These are phyloP conservation scores for Shiraia sp. DNA, from an alignment of 2,329 filamentous ascomycete genomes.

Conservation along the genomic window DNA sequence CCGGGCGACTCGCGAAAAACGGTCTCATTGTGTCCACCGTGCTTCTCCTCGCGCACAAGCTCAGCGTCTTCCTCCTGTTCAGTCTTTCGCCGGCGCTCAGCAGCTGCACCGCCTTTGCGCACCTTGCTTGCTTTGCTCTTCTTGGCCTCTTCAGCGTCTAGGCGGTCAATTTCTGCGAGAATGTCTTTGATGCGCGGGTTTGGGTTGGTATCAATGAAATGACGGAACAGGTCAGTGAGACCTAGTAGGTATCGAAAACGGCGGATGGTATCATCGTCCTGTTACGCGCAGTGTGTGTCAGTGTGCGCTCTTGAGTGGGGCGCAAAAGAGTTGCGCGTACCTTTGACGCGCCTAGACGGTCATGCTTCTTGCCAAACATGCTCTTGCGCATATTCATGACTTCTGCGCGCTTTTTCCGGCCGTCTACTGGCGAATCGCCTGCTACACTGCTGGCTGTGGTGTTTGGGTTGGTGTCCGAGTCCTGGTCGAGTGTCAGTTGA, in stretches of 20 bases:
- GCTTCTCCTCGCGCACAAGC: slow-evolving; percentile 80
- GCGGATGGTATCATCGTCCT: slow-evolving; percentile 95
- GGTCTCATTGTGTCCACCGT: slow-evolving; percentile 76
- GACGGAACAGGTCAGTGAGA: slow-evolving; percentile 93
- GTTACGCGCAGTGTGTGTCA: slow-evolving; percentile 10
- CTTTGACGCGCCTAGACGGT: slow-evolving; percentile 89
- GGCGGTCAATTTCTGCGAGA: slow-evolving; percentile 90
- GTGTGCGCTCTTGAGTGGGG: slow-evolving; percentile 1
- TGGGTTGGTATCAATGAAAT: slow-evolving; percentile 97
- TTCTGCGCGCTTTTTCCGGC: slow-evolving; percentile 82
- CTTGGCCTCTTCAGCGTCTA: slow-evolving; percentile 74
- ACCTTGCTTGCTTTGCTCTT: slow-evolving; percentile 73
- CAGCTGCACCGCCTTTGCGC: slow-evolving; percentile 82
- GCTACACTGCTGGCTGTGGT: slow-evolving; percentile 81
- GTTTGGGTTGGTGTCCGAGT: slow-evolving; percentile 68
- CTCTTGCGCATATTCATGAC: slow-evolving; percentile 87
- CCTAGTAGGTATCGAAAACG: slow-evolving; percentile 94
- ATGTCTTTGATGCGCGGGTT: slow-evolving; percentile 94
- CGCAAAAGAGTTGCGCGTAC: slow-evolving; percentile 52
- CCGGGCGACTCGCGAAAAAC: slow-evolving; percentile 89
- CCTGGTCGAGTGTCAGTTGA: slow-evolving; percentile 47
- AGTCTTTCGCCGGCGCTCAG: slow-evolving; percentile 79
- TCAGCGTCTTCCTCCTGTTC: slow-evolving; percentile 98
- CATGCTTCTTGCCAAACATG: slow-evolving; percentile 94
- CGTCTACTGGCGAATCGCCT: slow-evolving; percentile 74